A percentile compares a stretch with the other conserved stretches of the same genome.
Evolutionary conservation across 192 early-diverging fungal species (phyloP).

Genomic region (Podila verticillata): DNA sequence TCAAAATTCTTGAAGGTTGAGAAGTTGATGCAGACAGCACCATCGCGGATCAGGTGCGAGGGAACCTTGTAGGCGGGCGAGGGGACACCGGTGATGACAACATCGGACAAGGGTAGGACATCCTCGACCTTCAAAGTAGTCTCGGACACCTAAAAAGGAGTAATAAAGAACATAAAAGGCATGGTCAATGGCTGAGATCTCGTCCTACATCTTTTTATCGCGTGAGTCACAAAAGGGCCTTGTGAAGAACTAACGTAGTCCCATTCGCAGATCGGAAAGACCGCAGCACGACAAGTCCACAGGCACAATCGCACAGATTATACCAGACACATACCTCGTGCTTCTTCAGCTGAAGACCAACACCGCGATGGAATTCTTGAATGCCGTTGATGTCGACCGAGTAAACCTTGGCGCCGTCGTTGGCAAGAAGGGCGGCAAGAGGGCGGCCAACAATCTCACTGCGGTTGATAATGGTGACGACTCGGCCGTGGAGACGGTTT

Average conservation of each 20-base stretch:
- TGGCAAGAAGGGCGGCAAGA: constrained; percentile 94
- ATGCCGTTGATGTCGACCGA: constrained; percentile 94
- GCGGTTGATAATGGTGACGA: constrained; percentile 94
- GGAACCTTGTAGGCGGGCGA: constrained; percentile 87
- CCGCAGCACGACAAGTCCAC: too few species aligned
- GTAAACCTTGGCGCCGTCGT: constrained; percentile 98
- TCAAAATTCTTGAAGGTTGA: constrained; percentile 96
- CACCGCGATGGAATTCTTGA: constrained; percentile 79
- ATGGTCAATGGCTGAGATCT: neutral
- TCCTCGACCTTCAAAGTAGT: constrained; percentile 79
- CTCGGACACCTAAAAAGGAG: constrained; percentile 69
- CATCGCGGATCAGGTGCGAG: constrained; percentile 90
- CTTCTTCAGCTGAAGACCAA: constrained; percentile 70
- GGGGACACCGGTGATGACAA: constrained; percentile 98
- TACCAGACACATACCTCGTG: constrained; percentile 58
- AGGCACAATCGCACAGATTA: too few species aligned
- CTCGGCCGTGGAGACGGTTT: constrained; percentile 92
- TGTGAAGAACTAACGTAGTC: neutral
- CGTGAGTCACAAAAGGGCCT: too few species aligned
- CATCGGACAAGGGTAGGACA: constrained; percentile 87
- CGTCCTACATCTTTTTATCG: neutral
- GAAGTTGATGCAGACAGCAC: constrained; percentile 98
- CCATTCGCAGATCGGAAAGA: neutral
- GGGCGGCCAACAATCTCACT: constrained; percentile 98
- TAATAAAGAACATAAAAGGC: too few species aligned